Conservation (phyloP, 169 alveolate genomes). For the Plasmodium knowlesi region DNA sequence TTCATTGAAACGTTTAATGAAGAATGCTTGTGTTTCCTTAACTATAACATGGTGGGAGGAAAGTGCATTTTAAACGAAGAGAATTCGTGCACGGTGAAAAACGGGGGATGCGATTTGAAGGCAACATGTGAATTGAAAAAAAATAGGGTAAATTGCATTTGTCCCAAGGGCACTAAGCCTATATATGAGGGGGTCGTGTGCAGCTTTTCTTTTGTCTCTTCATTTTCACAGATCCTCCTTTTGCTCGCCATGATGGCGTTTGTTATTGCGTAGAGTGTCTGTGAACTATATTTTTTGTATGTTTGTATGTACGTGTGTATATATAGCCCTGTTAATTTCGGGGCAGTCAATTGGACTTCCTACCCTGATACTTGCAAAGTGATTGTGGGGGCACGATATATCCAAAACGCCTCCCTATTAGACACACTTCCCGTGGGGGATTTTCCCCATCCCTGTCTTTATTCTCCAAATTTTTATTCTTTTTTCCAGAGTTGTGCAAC, state of each 20-base stretch:
- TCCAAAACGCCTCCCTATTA: background rate
- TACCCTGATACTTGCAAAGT: background rate
- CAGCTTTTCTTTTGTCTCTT: background rate
- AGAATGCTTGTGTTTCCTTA: constrained; percentile 14
- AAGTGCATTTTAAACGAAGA: constrained; percentile 4
- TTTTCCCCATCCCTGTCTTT: background rate
- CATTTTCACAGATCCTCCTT: background rate
- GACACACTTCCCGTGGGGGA: background rate
- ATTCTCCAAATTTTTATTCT: background rate
- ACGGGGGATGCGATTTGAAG: constrained; percentile 21
- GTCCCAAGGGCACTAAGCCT: constrained; percentile 12
- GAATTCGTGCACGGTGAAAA: constrained; percentile 6
- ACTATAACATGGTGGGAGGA: constrained; percentile 9
- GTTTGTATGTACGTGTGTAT: background rate
- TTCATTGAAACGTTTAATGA: background rate
- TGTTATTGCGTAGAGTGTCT: background rate
- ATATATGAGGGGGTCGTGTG: constrained; percentile 39
- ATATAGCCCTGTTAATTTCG: background rate
- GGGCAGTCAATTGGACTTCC: background rate
- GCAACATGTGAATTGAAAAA: constrained; percentile 12
- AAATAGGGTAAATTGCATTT: background rate
- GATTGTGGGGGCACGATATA: background rate
- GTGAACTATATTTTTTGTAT: background rate
- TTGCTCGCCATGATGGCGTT: background rate
- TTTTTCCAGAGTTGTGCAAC: background rate